Evolutionary conservation across 2,329 filamentous ascomycete species (phyloP).

Genomic region (Penicillium concentricum): DNA sequence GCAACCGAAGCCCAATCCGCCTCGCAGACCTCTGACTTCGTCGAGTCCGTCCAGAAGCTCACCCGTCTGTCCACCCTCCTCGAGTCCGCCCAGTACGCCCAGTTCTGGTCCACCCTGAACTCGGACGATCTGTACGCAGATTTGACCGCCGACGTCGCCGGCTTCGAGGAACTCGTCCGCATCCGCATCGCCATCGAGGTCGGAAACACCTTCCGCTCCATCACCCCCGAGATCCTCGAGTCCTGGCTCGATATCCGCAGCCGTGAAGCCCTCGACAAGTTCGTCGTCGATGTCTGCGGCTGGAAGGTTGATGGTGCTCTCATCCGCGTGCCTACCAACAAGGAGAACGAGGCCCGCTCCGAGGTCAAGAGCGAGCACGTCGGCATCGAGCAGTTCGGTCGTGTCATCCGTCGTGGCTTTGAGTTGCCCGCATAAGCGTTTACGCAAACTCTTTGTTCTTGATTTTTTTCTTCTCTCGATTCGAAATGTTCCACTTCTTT

Average conservation of each 20-base stretch:
- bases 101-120: conserved; percentile 92
- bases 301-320: conserved; percentile 70
- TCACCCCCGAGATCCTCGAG: conserved; percentile 67
- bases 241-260: conserved; percentile 70
- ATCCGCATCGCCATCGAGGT: conserved; percentile 86
- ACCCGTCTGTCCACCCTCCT: conserved; percentile 81
- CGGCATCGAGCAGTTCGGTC: conserved; percentile 50
- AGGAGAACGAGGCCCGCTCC: conserved; percentile 96
- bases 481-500: conserved; percentile 7
- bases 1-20: conserved; percentile 45
- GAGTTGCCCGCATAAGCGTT: conserved; percentile 67
- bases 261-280: conserved; percentile 68
- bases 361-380: conserved; percentile 94
- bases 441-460: conserved; percentile 11
- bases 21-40: conserved; percentile 54
- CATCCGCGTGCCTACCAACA: conserved; percentile 82
- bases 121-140: conserved; percentile 95
- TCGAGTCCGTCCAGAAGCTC: conserved; percentile 89
- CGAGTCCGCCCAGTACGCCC: conserved; percentile 82
- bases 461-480: conserved; percentile 11
- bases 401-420: conserved; percentile 80
- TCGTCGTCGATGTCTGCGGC: conserved; percentile 79
- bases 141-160: conserved; percentile 86
- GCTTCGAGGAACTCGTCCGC: conserved; percentile 92
- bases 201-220: conserved; percentile 74